phyloP scores from a whole-genome alignment of 148 eudicot genomes.

The Rhododendron simsii region DNA sequence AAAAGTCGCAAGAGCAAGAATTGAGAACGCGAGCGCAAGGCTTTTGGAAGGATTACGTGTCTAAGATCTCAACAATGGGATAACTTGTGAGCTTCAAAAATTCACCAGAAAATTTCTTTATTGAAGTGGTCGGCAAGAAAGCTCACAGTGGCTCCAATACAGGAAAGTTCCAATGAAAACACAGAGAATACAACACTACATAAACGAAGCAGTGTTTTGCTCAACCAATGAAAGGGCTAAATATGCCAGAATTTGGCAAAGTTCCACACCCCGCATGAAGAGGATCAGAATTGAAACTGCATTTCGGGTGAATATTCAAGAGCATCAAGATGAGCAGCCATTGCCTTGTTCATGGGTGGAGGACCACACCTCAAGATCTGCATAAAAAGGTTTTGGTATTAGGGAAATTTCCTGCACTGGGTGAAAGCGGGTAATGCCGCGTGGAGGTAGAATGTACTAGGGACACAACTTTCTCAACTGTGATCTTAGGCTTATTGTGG shows the following conservation, averaged over 20 bases:
- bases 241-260: not conserved
- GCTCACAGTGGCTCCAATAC: not conserved
- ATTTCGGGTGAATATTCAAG: conserved; percentile 59
- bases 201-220: not conserved
- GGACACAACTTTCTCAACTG: not conserved
- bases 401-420: not conserved
- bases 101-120: not conserved
- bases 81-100: not conserved
- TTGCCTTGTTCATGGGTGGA: conserved; percentile 88
- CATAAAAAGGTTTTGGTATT: not conserved
- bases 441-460: not conserved
- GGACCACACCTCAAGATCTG: conserved; percentile 81
- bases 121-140: not conserved
- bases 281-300: conserved; percentile 67
- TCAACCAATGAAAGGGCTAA: not conserved
- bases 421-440: not conserved
- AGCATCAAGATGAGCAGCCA: conserved; percentile 75
- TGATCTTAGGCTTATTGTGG: not conserved
- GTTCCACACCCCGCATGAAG: not conserved
- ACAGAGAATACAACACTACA: not conserved
- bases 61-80: too few species aligned
- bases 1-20: too few species aligned
- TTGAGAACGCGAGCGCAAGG: too few species aligned
- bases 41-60: too few species aligned
- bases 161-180: not conserved